Evolutionary conservation across 2,329 filamentous ascomycete genomes (phyloP), one percentile per base, ranked within the genome.

Genomic region (Fusarium sp.): DNA sequence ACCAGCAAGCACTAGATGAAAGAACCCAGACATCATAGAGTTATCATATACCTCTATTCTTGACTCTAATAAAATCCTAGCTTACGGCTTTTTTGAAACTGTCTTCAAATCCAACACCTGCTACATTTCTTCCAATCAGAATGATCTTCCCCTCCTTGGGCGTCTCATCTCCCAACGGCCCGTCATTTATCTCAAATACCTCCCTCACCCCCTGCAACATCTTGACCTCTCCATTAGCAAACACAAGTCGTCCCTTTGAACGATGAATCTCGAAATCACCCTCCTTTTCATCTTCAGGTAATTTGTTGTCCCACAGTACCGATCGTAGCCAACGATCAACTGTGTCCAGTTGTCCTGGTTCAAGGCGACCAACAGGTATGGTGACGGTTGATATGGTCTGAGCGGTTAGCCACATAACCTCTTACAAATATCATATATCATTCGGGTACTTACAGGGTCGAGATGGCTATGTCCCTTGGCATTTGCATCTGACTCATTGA

Each of bases 141-240:
- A 92, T 87, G 53, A 92, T 82, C 79, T 92, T 92, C 27, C 90
- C 87, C 41, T 80, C 73, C 31, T 74, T 72, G 15, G 78, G 67
- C 17, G 69, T 76, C 4, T 79, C 78, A 14, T 76, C 73, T 14
- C 78, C 80, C 14, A 80, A 74, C 8, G 83, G 82, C 12, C 83
- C 84, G 73, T 97, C 94, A 29, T 94, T 89, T 29, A 98, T 92
- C 77, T 99, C 96, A 80, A 98, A 99, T 20, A 98, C 88, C 76
- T 98, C 95, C 58, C 95, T 86, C 2, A 99, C 96, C 4, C 95
- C 96, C 80, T 99, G 96, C 12, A 98, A 86, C 71, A 98, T 89
- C 79, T 94, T 93, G 46, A 90, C 84, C 1, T 85, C 84, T 2
- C 93, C 94, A 60, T 91, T 86, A 0, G 83, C 78, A 22, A 95